Conservation (phyloP, 148 eudicot genomes). For the Rhododendron williamsianum region DNA sequence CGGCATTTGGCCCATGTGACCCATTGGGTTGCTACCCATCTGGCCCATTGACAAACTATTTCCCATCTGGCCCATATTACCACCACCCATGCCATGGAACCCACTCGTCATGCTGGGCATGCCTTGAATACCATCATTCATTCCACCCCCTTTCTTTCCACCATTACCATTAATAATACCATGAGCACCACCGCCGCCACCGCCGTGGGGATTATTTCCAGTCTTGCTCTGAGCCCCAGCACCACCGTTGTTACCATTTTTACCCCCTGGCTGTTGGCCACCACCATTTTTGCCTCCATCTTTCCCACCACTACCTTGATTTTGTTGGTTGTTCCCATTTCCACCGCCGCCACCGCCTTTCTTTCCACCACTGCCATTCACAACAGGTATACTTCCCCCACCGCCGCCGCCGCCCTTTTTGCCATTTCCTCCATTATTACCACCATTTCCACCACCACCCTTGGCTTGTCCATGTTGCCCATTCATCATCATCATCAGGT, state of each 20-base stretch:
- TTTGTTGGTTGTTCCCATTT: neutral
- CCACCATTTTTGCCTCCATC: slow-evolving; percentile 27
- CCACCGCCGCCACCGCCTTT: slow-evolving; percentile 24
- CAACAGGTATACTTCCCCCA: slow-evolving; percentile 28
- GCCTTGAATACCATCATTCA: slow-evolving; percentile 32
- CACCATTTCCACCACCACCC: slow-evolving; percentile 12
- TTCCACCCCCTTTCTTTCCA: slow-evolving; percentile 15
- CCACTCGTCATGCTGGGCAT: slow-evolving; percentile 29
- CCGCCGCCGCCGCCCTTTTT: slow-evolving; percentile 33
- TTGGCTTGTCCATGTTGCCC: slow-evolving; percentile 24
- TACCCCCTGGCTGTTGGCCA: slow-evolving; percentile 19
- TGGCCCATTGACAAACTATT: slow-evolving; percentile 10
- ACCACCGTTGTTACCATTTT: slow-evolving; percentile 28
- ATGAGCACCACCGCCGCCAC: slow-evolving; percentile 31
- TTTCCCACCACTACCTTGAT: slow-evolving; percentile 30
- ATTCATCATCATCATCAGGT: slow-evolving; percentile 40
- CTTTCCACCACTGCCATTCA: slow-evolving; percentile 24
- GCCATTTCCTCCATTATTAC: slow-evolving; percentile 18
- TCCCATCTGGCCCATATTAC: slow-evolving; percentile 50
- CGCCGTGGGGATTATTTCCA: slow-evolving; percentile 39
- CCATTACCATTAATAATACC: slow-evolving; percentile 38
- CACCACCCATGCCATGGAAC: slow-evolving; percentile 40
- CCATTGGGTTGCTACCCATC: slow-evolving; percentile 66
- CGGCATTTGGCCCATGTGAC: slow-evolving; percentile 51
- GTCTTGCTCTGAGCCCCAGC: slow-evolving; percentile 35